Evolutionary conservation across 2,329 filamentous ascomycete genomes (phyloP), one percentile per base, ranked within the genome.

Genomic region (Nemania diffusa): DNA sequence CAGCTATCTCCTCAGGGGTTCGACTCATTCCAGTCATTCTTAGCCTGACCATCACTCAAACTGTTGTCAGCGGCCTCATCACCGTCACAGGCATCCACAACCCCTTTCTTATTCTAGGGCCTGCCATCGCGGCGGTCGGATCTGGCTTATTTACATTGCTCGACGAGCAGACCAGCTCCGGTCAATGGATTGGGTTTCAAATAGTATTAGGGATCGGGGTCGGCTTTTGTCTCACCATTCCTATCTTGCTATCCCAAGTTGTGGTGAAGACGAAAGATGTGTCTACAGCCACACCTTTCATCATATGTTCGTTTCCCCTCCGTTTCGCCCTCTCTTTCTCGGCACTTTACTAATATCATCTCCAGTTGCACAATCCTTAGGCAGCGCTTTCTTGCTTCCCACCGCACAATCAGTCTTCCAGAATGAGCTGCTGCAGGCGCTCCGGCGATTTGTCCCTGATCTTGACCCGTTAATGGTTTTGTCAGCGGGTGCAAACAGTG

Each of bases 271-370:
- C 65, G 9, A 64, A 61, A 29, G 65, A 68, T 57, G 62, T 68
- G 20, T 64, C 65, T 3, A 68, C 57, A 44, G 65, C 65, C 50
- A 68, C 65, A 32, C 65, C 65, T 9, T 60, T 68, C 48, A 68
- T 68, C 20, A 68, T 68, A 29, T 68, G 65, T 68, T 34, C 22
- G 61, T 65, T 27, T 27, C 26, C 22, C 24, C 26, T 61, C 48
- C 44, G 11, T 52, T 17, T n/a, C 13, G 11, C 50, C 8, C 22
- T 34, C 20, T 37, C 13, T 17, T 11, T 64, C 29, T 53, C 55
- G 57, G 53, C 13, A 37, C 7, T 32, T 27, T 51, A n/a, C 48
- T 51, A 51, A 51, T 29, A 51, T 24, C 1, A 29, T 27, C 13
- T 51, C 26, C 8, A 68, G 65, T 68, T 53, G n/a, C 57, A 1